Conservation (phyloP, 2,329 filamentous ascomycete species). For the Chrysoporthe deuterocubensis region DNA sequence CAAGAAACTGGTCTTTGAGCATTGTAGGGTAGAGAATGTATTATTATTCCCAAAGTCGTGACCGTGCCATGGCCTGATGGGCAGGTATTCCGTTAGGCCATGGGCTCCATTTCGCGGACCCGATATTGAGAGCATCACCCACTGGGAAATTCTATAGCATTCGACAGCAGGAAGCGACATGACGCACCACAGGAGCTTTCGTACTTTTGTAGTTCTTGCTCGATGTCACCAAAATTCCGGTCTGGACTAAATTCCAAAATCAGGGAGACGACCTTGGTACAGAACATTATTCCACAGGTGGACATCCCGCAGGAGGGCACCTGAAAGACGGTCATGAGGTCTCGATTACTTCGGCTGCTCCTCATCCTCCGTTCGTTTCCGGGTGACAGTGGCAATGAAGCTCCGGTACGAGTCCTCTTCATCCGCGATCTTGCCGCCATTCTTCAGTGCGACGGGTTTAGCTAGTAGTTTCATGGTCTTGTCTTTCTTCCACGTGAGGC, state of each 20-base stretch:
- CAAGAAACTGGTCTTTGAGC: too few species aligned
- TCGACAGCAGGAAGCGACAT: not conserved
- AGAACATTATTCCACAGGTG: not conserved
- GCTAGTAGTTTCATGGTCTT: conserved; percentile 24
- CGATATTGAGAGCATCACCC: not conserved
- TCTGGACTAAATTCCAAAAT: not conserved
- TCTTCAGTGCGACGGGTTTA: conserved; percentile 17
- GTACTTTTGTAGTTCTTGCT: not conserved
- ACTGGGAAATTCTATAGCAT: not conserved
- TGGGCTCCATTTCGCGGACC: too few species aligned
- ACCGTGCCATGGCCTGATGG: not conserved
- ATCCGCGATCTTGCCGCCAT: conserved; percentile 7
- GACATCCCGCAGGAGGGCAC: not conserved
- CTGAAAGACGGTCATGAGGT: not conserved
- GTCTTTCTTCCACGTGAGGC: conserved; percentile 29
- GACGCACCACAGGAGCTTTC: not conserved
- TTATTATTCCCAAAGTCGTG: too few species aligned
- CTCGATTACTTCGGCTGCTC: conserved; percentile 3
- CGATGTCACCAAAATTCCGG: not conserved
- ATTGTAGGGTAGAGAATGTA: too few species aligned
- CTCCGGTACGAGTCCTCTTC: conserved; percentile 29
- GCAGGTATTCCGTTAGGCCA: not conserved
- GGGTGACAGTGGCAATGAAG: conserved; percentile 28
- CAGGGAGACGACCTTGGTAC: not conserved
- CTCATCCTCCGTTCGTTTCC: conserved; percentile 18